Conservation (phyloP, 2,329 filamentous ascomycete species). For the Aspergillus bombycis region DNA sequence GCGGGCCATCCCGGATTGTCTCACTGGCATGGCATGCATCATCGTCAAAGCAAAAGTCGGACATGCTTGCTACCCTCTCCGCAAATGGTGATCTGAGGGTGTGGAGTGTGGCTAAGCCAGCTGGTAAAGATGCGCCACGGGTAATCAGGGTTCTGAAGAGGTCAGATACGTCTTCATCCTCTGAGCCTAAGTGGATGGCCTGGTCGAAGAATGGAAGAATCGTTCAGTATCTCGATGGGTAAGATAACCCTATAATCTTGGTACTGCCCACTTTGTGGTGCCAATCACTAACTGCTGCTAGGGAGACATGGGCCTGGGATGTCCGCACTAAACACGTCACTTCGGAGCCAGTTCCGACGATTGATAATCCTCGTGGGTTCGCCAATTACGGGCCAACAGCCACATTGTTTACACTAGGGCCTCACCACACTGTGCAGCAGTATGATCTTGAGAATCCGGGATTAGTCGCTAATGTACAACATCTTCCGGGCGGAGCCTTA, state of each 20-base stretch:
- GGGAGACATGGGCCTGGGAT: slow-evolving; percentile 94
- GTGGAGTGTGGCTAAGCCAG: slow-evolving; percentile 91
- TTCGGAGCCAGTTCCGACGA: slow-evolving; percentile 82
- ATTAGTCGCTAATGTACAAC: slow-evolving; percentile 85
- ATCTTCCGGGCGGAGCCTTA: slow-evolving; percentile 75
- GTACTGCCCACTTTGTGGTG: neutral
- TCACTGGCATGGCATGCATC: slow-evolving; percentile 94
- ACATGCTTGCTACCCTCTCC: slow-evolving; percentile 95
- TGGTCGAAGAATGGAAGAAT: slow-evolving; percentile 99
- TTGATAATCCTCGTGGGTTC: slow-evolving; percentile 78
- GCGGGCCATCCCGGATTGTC: slow-evolving; percentile 83
- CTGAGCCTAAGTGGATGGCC: slow-evolving; percentile 90
- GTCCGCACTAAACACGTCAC: slow-evolving; percentile 97
- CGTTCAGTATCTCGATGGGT: slow-evolving; percentile 90
- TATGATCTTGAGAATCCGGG: slow-evolving; percentile 87
- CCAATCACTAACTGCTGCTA: slow-evolving; percentile 34
- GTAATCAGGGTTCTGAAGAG: slow-evolving; percentile 86
- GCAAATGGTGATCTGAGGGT: slow-evolving; percentile 89
- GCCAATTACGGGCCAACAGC: slow-evolving; percentile 88
- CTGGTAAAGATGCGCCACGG: slow-evolving; percentile 73
- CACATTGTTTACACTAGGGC: slow-evolving; percentile 87
- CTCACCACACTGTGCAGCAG: slow-evolving; percentile 88
- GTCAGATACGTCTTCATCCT: slow-evolving; percentile 67
- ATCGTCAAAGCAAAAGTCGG: slow-evolving; percentile 91
- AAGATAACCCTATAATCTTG: slow-evolving; percentile 46